A percentile compares a stretch with the other conserved stretches of the same genome.
Conservation (phyloP, 768 basidiomycete genomes). For the Stropharia rugosoannulata region DNA sequence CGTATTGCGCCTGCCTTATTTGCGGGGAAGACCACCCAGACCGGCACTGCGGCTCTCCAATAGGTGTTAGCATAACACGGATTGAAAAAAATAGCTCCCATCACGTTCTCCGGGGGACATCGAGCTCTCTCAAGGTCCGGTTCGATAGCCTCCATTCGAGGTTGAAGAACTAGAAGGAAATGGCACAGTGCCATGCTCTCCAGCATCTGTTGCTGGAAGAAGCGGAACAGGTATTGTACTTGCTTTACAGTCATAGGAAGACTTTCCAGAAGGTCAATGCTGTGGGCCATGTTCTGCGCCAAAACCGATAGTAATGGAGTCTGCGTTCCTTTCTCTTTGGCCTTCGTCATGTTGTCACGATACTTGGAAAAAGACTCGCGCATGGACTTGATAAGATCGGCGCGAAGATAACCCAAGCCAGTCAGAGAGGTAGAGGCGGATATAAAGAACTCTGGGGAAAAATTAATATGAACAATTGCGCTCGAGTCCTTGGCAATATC, state of each 20-base stretch:
- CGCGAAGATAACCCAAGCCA: neutral
- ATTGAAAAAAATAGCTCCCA: conserved; percentile 1
- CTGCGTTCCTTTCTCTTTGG: neutral
- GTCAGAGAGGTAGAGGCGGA: too few relatives aligned
- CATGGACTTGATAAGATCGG: neutral
- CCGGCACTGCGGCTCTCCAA: conserved; percentile 3
- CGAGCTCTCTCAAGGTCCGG: neutral
- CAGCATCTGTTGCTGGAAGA: conserved; percentile 2
- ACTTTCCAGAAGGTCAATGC: neutral
- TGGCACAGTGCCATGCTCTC: neutral
- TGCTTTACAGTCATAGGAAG: conserved; percentile 2
- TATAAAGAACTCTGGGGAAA: too few relatives aligned
- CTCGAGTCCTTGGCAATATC: too few relatives aligned
- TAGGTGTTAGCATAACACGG: neutral
- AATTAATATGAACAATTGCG: too few relatives aligned
- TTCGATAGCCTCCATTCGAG: neutral
- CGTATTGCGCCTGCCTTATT: conserved; percentile 2
- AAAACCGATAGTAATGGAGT: too few relatives aligned
- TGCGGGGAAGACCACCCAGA: conserved; percentile 7
- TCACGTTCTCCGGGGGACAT: neutral
- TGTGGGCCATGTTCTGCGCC: neutral
- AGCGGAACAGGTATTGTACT: conserved; percentile 1
- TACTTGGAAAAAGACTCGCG: neutral
- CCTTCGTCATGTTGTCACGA: neutral
- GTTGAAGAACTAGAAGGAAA: neutral